Conservation (phyloP, 805 yeast species). For the Dipodascus albidus region DNA sequence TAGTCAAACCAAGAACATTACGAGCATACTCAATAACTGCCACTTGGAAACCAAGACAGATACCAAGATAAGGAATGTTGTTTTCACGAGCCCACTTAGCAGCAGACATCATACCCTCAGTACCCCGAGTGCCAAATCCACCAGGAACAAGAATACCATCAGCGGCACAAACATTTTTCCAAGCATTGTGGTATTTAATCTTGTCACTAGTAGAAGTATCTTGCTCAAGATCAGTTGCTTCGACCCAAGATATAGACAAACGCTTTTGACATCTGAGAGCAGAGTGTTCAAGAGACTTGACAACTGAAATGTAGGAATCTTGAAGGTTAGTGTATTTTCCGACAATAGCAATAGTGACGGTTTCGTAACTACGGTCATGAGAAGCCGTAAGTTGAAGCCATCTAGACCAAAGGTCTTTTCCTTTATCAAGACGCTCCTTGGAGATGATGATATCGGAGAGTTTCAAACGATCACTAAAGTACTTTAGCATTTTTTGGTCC, state of each 20-base stretch:
- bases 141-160: conserved; percentile 98
- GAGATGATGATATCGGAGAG: conserved; percentile 39
- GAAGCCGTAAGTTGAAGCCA: conserved; percentile 75
- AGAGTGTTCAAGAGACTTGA: conserved; percentile 90
- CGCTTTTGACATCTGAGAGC: conserved; percentile 81
- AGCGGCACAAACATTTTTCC: conserved; percentile 87
- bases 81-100: conserved; percentile 98
- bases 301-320: conserved; percentile 90
- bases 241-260: conserved; percentile 91
- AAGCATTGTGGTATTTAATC: conserved; percentile 81
- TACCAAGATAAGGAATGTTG: conserved; percentile 88
- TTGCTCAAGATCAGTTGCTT: conserved; percentile 80
- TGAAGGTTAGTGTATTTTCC: conserved; percentile 95
- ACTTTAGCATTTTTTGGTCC: conserved; percentile 75
- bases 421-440: conserved; percentile 45
- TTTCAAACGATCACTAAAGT: conserved; percentile 55
- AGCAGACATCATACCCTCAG: conserved; percentile 95
- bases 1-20: conserved; percentile 57
- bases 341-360: conserved; percentile 88
- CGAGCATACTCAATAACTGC: conserved; percentile 93
- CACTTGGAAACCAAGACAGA: conserved; percentile 93
- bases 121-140: conserved; percentile 95
- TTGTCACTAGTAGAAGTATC: conserved; percentile 52
- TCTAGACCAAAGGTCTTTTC: conserved; percentile 54
- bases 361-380: conserved; percentile 74